These are phyloP conservation scores for Trametes villosa DNA, from an alignment of 768 basidiomycete genomes.

Conservation along the genomic window DNA sequence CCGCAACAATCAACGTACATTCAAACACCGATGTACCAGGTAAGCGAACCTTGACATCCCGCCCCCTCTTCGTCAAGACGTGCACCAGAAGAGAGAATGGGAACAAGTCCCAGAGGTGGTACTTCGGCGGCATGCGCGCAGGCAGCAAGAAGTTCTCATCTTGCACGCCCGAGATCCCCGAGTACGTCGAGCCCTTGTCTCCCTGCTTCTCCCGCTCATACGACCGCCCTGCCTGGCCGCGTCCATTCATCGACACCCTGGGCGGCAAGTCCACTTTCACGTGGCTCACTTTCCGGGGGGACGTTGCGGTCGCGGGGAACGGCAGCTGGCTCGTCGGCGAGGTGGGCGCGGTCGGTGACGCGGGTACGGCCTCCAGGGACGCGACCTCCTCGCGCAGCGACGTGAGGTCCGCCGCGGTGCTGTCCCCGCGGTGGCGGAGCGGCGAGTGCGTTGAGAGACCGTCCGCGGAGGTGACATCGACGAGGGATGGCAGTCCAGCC, in stretches of 20 bases:
- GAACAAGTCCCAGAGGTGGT: slow-evolving; percentile 65
- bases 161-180: slow-evolving; percentile 14
- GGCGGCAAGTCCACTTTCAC: slow-evolving; percentile 13
- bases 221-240: slow-evolving; percentile 1
- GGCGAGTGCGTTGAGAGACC: slow-evolving; percentile 11
- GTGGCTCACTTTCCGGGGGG: slow-evolving; percentile 17
- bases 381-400: slow-evolving; percentile 6
- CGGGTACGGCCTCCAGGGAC: neutral
- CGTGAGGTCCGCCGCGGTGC: slow-evolving; percentile 11
- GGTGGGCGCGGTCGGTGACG: slow-evolving; percentile 3
- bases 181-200: slow-evolving; percentile 29
- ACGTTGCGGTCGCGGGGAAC: slow-evolving; percentile 21
- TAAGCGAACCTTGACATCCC: slow-evolving; percentile 43
- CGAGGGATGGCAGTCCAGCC: slow-evolving; percentile 47
- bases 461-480: slow-evolving; percentile 33
- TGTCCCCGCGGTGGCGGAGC: slow-evolving; percentile 15
- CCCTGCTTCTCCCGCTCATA: slow-evolving; percentile 9
- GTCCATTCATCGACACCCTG: slow-evolving; percentile 11
- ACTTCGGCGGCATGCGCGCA: slow-evolving; percentile 60
- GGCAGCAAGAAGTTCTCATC: slow-evolving; percentile 58
- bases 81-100: slow-evolving; percentile 66
- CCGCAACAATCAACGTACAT: neutral
- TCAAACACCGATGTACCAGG: neutral
- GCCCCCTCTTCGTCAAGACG: slow-evolving; percentile 50
- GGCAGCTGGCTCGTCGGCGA: slow-evolving; percentile 12